phyloP scores from a whole-genome alignment of 257 asterid genomes.

The Ajuga chamaepitys region DNA sequence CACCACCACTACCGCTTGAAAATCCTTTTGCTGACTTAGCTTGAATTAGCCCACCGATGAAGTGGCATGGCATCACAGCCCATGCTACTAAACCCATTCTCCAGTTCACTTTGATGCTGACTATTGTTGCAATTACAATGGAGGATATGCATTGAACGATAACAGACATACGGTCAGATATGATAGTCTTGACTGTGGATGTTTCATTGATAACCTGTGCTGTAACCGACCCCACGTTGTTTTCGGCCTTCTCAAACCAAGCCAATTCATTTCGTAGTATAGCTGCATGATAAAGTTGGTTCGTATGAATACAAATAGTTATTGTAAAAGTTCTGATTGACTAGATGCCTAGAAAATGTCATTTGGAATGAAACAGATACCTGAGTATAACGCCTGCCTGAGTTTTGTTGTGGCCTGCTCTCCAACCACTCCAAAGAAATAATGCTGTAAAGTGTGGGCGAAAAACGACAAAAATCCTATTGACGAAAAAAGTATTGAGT shows the following conservation, averaged over 20 bases:
- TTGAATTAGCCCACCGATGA: conserved; percentile 77
- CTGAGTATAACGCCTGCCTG: conserved; percentile 58
- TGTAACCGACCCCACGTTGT: conserved; percentile 58
- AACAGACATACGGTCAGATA: conserved; percentile 77
- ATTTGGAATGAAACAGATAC: conserved; percentile 21
- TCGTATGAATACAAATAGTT: not conserved
- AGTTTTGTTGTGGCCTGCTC: conserved; percentile 73
- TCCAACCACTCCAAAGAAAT: conserved; percentile 63
- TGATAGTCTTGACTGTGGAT: conserved; percentile 69
- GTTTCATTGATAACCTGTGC: conserved; percentile 62
- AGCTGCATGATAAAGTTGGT: conserved; percentile 36
- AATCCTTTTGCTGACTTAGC: conserved; percentile 85
- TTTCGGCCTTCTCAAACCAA: conserved; percentile 78
- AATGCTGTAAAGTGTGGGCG: conserved; percentile 77
- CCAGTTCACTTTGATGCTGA: conserved; percentile 70
- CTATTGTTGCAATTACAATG: conserved; percentile 65
- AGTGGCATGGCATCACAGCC: conserved; percentile 93
- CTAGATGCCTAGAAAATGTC: conserved; percentile 3
- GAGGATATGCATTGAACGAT: conserved; percentile 77
- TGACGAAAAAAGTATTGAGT: conserved; percentile 46
- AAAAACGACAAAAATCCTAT: conserved; percentile 61
- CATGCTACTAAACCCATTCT: conserved; percentile 83
- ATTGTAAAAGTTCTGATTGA: not conserved
- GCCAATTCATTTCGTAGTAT: conserved; percentile 58
- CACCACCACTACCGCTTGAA: conserved; percentile 45